phyloP scores from a whole-genome alignment of 2,329 filamentous ascomycete species.

The Alternaria tenuissima region DNA sequence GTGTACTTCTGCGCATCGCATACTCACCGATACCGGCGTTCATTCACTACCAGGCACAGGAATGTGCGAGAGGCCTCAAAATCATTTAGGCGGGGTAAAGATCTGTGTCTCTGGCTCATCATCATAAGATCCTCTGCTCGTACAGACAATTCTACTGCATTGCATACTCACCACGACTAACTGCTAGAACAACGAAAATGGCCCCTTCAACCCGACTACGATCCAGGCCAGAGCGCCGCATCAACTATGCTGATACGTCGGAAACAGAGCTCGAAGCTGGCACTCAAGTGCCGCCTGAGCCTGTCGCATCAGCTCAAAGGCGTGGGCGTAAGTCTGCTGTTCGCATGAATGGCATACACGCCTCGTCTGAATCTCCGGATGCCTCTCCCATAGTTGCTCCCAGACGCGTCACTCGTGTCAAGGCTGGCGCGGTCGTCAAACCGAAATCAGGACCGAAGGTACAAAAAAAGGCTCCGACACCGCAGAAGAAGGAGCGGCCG shows the following conservation, averaged over 20 bases:
- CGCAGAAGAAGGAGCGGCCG: constrained; percentile 16
- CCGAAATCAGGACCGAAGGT: constrained; percentile 8
- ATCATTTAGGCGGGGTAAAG: background rate
- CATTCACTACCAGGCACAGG: background rate
- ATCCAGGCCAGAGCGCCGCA: constrained; percentile 9
- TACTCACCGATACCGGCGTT: background rate
- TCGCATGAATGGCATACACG: background rate
- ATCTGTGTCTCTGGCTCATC: background rate
- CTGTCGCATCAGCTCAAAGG: background rate
- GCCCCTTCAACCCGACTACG: constrained; percentile 19
- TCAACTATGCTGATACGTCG: constrained; percentile 8
- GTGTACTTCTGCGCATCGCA: background rate
- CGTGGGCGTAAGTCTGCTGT: background rate
- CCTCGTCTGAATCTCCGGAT: background rate
- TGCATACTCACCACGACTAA: background rate
- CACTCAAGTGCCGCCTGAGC: background rate
- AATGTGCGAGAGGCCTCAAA: background rate
- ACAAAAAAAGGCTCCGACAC: background rate
- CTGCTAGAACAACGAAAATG: constrained; percentile 15
- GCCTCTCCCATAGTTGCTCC: background rate
- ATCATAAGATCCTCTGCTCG: background rate
- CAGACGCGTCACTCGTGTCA: constrained; percentile 8
- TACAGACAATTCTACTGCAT: background rate
- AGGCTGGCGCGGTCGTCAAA: constrained; percentile 5
- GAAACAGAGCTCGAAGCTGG: background rate